Conservation (phyloP, 768 basidiomycete species). For the Boletus reticuloceps region DNA sequence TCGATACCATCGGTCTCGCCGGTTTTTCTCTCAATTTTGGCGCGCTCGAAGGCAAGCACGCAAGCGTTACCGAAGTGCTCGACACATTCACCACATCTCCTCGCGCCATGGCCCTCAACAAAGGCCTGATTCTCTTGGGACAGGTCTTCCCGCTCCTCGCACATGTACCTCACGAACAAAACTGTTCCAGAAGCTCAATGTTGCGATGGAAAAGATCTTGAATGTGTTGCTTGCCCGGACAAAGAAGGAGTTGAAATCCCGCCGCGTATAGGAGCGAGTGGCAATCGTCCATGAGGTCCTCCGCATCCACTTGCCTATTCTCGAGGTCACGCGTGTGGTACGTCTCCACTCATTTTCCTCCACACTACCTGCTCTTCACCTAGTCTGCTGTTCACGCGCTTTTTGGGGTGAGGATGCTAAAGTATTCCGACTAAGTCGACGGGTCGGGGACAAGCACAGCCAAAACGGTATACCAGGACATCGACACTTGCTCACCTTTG, state of each 20-base stretch:
- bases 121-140: slow-evolving; percentile 34
- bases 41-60: slow-evolving; percentile 46
- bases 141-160: slow-evolving; percentile 36
- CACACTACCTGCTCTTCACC: slow-evolving; percentile 31
- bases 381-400: slow-evolving; percentile 10
- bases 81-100: slow-evolving; percentile 32
- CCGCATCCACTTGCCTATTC: slow-evolving; percentile 40
- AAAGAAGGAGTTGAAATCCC: slow-evolving; percentile 25
- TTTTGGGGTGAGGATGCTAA: slow-evolving; percentile 61
- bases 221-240: slow-evolving; percentile 35
- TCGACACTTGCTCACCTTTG: slow-evolving; percentile 49
- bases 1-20: slow-evolving; percentile 58
- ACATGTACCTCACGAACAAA: slow-evolving; percentile 28
- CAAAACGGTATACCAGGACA: slow-evolving; percentile 36
- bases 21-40: slow-evolving; percentile 60
- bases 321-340: slow-evolving; percentile 16
- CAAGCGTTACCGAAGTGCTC: slow-evolving; percentile 40
- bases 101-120: slow-evolving; percentile 21
- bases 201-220: slow-evolving; percentile 38
- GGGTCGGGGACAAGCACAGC: slow-evolving; percentile 40
- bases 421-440: slow-evolving; percentile 60
- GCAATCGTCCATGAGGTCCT: slow-evolving; percentile 41
- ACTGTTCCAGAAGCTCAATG: slow-evolving; percentile 29
- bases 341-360: background rate
- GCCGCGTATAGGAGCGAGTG: slow-evolving; percentile 19